Evolutionary conservation across 2,329 filamentous ascomycete species (phyloP).

Genomic region (Penicillium sp.): DNA sequence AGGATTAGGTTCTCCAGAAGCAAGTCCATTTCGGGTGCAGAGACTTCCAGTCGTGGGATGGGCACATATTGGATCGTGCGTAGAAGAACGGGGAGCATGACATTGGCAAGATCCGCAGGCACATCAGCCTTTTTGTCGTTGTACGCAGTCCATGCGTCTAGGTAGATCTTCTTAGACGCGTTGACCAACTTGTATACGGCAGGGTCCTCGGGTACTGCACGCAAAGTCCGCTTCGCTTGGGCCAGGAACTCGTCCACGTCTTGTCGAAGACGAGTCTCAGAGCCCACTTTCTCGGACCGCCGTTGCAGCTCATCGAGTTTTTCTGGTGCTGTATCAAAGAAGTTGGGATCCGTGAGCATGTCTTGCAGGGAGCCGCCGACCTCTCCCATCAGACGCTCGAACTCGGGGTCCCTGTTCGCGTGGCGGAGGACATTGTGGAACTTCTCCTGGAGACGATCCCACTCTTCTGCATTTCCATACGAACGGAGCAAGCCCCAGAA

Average conservation of each 20-base stretch:
- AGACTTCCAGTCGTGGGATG: conserved; percentile 84
- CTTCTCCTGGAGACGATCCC: conserved; percentile 68
- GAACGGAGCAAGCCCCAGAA: conserved; percentile 78
- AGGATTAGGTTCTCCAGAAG: conserved; percentile 87
- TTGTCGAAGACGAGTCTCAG: conserved; percentile 64
- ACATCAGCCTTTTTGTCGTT: conserved; percentile 67
- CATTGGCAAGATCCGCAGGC: conserved; percentile 69
- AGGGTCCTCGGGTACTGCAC: conserved; percentile 67
- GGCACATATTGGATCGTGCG: conserved; percentile 80
- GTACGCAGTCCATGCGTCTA: conserved; percentile 65
- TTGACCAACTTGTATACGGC: conserved; percentile 67
- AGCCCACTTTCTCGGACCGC: conserved; percentile 58
- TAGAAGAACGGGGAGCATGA: conserved; percentile 76
- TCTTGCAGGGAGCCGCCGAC: conserved; percentile 72
- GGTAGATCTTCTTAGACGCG: conserved; percentile 65
- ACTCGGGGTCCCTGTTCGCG: conserved; percentile 72
- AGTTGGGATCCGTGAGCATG: conserved; percentile 79
- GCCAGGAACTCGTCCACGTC: conserved; percentile 70
- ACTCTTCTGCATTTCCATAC: conserved; percentile 70
- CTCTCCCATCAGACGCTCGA: conserved; percentile 72
- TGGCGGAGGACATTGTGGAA: conserved; percentile 71
- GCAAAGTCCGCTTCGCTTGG: conserved; percentile 65
- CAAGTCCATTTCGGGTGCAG: conserved; percentile 77
- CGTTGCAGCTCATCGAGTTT: conserved; percentile 60
- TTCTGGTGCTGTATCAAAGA: conserved; percentile 72